Percentiles rank a stretch among this genome's conserved stretches.
phyloP scores from a whole-genome alignment of 768 basidiomycete species.

The Pleurotus tuber-regium region DNA sequence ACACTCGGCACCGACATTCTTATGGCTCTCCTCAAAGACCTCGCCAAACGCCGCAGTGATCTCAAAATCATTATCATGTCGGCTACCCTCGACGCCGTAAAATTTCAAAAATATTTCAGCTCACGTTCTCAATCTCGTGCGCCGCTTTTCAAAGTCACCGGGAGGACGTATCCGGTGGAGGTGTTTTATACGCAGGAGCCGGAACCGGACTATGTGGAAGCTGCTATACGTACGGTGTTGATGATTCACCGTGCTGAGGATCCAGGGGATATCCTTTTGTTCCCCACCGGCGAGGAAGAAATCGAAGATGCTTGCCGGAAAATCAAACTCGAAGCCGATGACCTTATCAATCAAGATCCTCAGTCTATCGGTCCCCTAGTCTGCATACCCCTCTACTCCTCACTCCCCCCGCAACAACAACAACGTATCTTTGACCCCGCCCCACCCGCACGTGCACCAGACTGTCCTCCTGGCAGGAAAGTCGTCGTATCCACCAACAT shows the following conservation, averaged over 20 bases:
- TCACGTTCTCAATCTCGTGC: constrained; percentile 45
- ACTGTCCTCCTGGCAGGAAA: constrained; percentile 85
- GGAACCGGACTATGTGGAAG: constrained; percentile 93
- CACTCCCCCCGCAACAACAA: constrained; percentile 89
- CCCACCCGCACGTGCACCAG: constrained; percentile 55
- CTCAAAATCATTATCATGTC: constrained; percentile 98
- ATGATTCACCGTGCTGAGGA: constrained; percentile 97
- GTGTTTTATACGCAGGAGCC: constrained; percentile 91
- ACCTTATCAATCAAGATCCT: constrained; percentile 65
- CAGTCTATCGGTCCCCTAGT: constrained; percentile 78
- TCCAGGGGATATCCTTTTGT: constrained; percentile 86
- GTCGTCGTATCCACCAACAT: constrained; percentile 95
- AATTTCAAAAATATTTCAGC: constrained; percentile 93
- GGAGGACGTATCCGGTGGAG: constrained; percentile 92
- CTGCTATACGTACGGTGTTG: constrained; percentile 90
- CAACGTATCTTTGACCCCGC: constrained; percentile 93
- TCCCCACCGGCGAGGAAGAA: constrained; percentile 97
- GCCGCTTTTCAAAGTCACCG: constrained; percentile 86
- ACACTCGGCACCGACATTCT: constrained; percentile 96
- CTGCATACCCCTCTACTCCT: constrained; percentile 93
- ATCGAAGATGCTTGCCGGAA: constrained; percentile 94
- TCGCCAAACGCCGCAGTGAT: constrained; percentile 77
- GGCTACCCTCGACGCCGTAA: constrained; percentile 92
- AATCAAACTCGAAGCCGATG: constrained; percentile 87
- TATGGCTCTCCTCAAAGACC: constrained; percentile 89